These are phyloP conservation scores for Aspergillus pseudoglaucus DNA, from an alignment of 2,329 filamentous ascomycete genomes.

Conservation along the genomic window DNA sequence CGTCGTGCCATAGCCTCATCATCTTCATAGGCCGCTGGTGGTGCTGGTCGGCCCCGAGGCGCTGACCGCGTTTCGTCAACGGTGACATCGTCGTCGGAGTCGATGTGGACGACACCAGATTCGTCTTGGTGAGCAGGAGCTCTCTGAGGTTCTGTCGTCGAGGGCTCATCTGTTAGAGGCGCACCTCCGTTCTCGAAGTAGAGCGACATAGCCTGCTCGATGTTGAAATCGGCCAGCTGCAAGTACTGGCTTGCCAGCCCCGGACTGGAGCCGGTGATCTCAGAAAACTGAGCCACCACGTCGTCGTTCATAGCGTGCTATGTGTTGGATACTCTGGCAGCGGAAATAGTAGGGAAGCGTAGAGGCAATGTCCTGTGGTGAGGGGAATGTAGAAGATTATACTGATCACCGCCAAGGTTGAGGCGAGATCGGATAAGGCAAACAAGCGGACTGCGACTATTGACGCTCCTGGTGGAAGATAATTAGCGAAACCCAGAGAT, in stretches of 20 bases:
- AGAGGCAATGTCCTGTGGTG: background rate
- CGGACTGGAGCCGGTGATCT: constrained; percentile 69
- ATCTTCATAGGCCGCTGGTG: constrained; percentile 62
- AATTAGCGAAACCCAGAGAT: too few species aligned
- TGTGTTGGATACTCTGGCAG: background rate
- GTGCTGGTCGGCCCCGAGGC: constrained; percentile 29
- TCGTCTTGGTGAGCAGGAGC: constrained; percentile 46
- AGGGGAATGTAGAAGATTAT: constrained; percentile 1
- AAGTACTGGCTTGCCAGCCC: constrained; percentile 76
- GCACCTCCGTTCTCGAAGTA: constrained; percentile 81
- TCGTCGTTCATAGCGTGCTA: constrained; percentile 58
- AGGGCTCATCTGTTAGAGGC: constrained; percentile 47
- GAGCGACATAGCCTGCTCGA: constrained; percentile 79
- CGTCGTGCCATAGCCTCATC: constrained; percentile 89
- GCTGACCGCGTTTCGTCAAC: constrained; percentile 31
- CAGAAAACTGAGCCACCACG: constrained; percentile 66
- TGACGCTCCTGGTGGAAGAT: too few species aligned
- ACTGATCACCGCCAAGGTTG: background rate
- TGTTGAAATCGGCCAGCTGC: constrained; percentile 73
- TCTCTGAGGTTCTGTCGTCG: constrained; percentile 16
- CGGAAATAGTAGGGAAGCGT: background rate
- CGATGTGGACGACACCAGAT: constrained; percentile 63
- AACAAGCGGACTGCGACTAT: background rate
- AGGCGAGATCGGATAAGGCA: background rate
- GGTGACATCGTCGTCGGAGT: constrained; percentile 65